phyloP scores from a whole-genome alignment of 148 eudicot genomes.

The Polygonum aviculare region DNA sequence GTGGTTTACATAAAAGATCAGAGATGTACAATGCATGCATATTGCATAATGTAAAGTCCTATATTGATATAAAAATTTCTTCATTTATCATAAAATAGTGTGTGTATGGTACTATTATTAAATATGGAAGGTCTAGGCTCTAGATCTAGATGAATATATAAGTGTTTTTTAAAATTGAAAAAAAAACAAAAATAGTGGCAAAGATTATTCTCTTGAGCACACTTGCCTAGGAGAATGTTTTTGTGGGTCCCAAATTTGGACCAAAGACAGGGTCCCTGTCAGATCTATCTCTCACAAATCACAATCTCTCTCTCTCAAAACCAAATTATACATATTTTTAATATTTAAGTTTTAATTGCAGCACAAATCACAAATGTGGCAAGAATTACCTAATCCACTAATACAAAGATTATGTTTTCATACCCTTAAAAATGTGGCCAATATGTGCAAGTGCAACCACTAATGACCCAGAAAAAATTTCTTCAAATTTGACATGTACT shows the following conservation, averaged over 20 bases:
- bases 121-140: neutral
- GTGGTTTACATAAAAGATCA: neutral
- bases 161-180: neutral
- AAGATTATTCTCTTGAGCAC: conserved; percentile 5
- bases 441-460: neutral
- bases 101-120: neutral
- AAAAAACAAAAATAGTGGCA: neutral
- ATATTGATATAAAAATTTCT: neutral
- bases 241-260: neutral
- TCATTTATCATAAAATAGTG: neutral
- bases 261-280: neutral
- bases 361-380: too few species aligned
- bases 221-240: conserved; percentile 8
- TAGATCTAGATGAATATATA: neutral
- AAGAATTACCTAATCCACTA: too few species aligned
- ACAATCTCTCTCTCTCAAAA: too few species aligned
- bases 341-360: too few species aligned
- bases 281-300: too few species aligned
- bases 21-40: neutral
- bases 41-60: neutral
- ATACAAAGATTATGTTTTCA: neutral
- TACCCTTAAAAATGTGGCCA: neutral
- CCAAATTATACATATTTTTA: too few species aligned
- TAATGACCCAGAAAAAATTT: too few species aligned
- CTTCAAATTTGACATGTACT: too few species aligned